Conservation (phyloP, 164 flowering plant genomes). For the Vitis amurensis region DNA sequence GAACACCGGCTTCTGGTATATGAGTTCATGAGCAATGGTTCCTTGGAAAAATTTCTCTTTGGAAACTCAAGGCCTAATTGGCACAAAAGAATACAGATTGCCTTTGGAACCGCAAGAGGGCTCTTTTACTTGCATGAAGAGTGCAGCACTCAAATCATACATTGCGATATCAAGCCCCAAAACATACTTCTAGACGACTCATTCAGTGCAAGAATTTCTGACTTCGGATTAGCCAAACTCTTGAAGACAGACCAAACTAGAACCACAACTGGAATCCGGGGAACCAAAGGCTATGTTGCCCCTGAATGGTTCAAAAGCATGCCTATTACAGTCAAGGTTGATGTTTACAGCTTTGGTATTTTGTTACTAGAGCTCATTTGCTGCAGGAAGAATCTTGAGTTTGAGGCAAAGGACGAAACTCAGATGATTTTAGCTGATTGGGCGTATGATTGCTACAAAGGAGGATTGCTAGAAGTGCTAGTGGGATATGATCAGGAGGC, state of each 20-base stretch:
- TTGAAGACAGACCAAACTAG: constrained; percentile 23
- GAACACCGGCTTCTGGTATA: constrained; percentile 39
- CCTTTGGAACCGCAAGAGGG: constrained; percentile 35
- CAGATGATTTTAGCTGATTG: constrained; percentile 14
- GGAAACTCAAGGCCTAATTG: constrained; percentile 25
- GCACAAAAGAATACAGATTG: constrained; percentile 27
- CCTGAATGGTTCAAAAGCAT: constrained; percentile 35
- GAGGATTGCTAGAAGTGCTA: background rate
- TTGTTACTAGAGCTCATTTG: constrained; percentile 28
- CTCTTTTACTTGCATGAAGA: constrained; percentile 43
- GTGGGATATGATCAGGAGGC: constrained; percentile 21
- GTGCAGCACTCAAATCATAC: constrained; percentile 40
- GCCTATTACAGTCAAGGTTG: constrained; percentile 31
- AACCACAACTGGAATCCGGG: constrained; percentile 20
- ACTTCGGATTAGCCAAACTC: constrained; percentile 37
- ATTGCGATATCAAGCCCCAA: constrained; percentile 46
- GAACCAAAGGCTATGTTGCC: constrained; percentile 29
- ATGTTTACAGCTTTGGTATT: constrained; percentile 35
- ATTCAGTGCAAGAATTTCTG: constrained; percentile 21
- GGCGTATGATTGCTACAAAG: constrained; percentile 16
- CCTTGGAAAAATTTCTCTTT: constrained; percentile 27
- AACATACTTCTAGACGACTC: constrained; percentile 31
- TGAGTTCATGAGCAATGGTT: constrained; percentile 42
- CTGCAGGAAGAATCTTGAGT: constrained; percentile 18
- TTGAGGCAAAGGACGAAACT: background rate